These are phyloP conservation scores for Colletotrichum incanum DNA, from an alignment of 2,329 filamentous ascomycete genomes.

Conservation along the genomic window DNA sequence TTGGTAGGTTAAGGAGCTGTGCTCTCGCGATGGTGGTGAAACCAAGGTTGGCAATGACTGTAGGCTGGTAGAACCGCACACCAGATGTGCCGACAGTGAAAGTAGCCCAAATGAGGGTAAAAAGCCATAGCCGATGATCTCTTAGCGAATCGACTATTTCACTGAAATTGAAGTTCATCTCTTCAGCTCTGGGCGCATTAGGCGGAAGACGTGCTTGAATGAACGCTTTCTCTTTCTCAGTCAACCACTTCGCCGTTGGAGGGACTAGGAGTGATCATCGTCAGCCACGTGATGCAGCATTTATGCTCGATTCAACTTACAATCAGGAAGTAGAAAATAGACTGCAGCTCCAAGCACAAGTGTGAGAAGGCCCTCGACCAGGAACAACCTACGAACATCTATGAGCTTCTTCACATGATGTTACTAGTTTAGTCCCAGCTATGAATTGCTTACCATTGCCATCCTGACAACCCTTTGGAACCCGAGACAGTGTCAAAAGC, in stretches of 20 bases:
- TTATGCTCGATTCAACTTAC: constrained; percentile 52
- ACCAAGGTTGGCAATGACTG: constrained; percentile 56
- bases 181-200: constrained; percentile 59
- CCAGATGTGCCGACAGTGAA: constrained; percentile 61
- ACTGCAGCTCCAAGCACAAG: constrained; percentile 62
- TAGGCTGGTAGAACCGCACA: constrained; percentile 60
- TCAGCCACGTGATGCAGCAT: constrained; percentile 56
- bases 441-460: constrained; percentile 49
- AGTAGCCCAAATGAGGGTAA: constrained; percentile 60
- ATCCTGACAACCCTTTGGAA: constrained; percentile 53
- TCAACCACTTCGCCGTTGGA: constrained; percentile 61
- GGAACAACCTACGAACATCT: constrained; percentile 53
- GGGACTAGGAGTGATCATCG: constrained; percentile 58
- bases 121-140: constrained; percentile 61
- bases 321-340: constrained; percentile 69
- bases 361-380: constrained; percentile 63
- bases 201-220: constrained; percentile 62
- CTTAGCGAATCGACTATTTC: constrained; percentile 58
- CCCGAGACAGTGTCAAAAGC: constrained; percentile 58
- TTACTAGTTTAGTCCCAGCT: not conserved
- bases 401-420: not conserved
- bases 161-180: constrained; percentile 57
- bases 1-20: constrained; percentile 66
- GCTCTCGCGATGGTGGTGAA: constrained; percentile 61
- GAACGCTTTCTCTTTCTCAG: constrained; percentile 62